Evolutionary conservation across 331 rosid species (phyloP).

Genomic region (Quercus lobata): DNA sequence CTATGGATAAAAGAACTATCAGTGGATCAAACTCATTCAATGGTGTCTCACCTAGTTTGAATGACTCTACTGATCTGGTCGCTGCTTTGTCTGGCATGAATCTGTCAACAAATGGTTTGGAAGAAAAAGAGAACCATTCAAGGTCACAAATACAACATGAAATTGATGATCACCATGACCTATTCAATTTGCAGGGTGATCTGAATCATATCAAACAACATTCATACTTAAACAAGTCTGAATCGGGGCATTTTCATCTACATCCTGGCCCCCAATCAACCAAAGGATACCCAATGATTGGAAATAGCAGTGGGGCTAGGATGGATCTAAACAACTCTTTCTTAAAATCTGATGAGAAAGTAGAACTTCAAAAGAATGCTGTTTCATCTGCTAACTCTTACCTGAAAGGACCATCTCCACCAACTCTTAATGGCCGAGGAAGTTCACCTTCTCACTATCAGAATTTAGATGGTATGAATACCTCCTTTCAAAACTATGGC

Average conservation of each 20-base stretch:
- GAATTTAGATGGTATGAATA: constrained; percentile 56
- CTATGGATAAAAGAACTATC: constrained; percentile 64
- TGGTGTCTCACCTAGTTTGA: constrained; percentile 58
- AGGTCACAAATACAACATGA: constrained; percentile 62
- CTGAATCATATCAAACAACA: constrained; percentile 66
- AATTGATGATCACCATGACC: constrained; percentile 55
- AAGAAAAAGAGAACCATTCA: constrained; percentile 51
- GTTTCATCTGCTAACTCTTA: constrained; percentile 44
- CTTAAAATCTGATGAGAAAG: constrained; percentile 46
- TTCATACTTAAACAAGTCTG: constrained; percentile 34
- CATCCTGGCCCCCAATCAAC: constrained; percentile 49
- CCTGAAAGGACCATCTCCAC: constrained; percentile 54
- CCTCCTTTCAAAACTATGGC: constrained; percentile 63
- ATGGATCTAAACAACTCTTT: constrained; percentile 40
- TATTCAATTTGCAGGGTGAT: constrained; percentile 72
- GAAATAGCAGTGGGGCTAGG: constrained; percentile 46
- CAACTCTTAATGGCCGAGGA: constrained; percentile 46
- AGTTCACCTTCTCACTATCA: constrained; percentile 61
- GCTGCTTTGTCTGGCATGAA: constrained; percentile 77
- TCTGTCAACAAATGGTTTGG: constrained; percentile 53
- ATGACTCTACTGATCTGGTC: constrained; percentile 67
- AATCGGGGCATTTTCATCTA: constrained; percentile 51
- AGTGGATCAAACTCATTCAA: constrained; percentile 61
- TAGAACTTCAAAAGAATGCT: constrained; percentile 47
- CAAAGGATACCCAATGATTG: constrained; percentile 44